Conservation (phyloP, 2,329 filamentous ascomycete genomes). For the Sphaerulina populicola region DNA sequence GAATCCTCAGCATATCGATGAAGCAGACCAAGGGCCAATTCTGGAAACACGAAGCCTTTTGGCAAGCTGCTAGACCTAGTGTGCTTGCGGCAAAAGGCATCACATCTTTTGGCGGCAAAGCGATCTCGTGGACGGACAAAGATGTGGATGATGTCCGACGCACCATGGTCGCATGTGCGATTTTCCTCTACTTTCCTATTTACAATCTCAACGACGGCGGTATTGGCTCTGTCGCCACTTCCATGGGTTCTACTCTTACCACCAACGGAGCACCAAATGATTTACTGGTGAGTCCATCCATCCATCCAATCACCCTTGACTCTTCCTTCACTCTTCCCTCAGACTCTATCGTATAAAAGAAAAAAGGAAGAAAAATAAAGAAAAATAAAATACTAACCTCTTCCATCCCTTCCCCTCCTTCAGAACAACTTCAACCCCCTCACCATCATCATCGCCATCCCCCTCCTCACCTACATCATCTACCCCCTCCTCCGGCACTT, state of each 20-base stretch:
- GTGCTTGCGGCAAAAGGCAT: slow-evolving; percentile 18
- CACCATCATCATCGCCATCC: slow-evolving; percentile 38
- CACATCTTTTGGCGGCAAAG: slow-evolving; percentile 15
- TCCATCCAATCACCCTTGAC: too few relatives aligned
- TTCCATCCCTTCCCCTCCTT: too few relatives aligned
- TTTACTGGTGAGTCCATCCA: slow-evolving; percentile 30
- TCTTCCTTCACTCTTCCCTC: too few relatives aligned
- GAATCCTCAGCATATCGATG: slow-evolving; percentile 19
- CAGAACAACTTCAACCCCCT: slow-evolving; percentile 40
- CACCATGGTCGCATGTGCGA: slow-evolving; percentile 55
- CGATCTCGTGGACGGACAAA: slow-evolving; percentile 52
- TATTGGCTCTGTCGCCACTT: slow-evolving; percentile 18
- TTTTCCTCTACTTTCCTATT: slow-evolving; percentile 48
- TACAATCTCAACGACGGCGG: slow-evolving; percentile 32
- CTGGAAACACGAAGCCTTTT: slow-evolving; percentile 21
- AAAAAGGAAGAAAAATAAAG: too few relatives aligned
- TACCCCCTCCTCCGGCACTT: slow-evolving; percentile 37
- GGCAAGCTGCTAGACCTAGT: slow-evolving; percentile 21
- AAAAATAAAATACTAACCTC: too few relatives aligned
- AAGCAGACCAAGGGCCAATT: slow-evolving; percentile 21
- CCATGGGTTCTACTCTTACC: slow-evolving; percentile 21
- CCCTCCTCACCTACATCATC: slow-evolving; percentile 35
- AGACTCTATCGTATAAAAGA: too few relatives aligned
- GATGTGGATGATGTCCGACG: slow-evolving; percentile 65
- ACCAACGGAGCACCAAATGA: slow-evolving; percentile 38